These are phyloP conservation scores for Clarireedia monteithiana DNA, from an alignment of 2,329 filamentous ascomycete genomes.

Conservation along the genomic window DNA sequence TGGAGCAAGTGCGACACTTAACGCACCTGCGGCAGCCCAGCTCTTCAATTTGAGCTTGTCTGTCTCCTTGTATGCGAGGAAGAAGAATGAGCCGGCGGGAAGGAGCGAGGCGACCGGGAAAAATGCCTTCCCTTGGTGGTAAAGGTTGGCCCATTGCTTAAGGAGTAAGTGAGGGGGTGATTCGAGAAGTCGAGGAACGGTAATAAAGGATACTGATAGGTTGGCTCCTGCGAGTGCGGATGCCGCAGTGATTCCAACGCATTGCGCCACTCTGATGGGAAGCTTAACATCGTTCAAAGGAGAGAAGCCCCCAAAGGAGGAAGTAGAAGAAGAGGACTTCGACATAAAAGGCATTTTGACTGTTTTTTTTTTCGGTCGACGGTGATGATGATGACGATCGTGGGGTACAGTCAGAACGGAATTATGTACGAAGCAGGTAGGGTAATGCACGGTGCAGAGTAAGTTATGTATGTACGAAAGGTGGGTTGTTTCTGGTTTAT, in stretches of 20 bases:
- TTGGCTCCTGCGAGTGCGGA: conserved; percentile 36
- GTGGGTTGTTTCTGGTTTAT: neutral
- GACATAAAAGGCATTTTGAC: conserved; percentile 5
- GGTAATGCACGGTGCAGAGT: no score
- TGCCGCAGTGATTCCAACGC: conserved; percentile 42
- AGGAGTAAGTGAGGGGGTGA: conserved; percentile 47
- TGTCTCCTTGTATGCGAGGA: conserved; percentile 35
- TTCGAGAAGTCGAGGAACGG: conserved; percentile 46
- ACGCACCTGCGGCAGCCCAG: conserved; percentile 38
- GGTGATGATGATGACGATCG: neutral
- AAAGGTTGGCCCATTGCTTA: conserved; percentile 44
- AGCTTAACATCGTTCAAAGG: conserved; percentile 2
- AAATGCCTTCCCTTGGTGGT: conserved; percentile 30
- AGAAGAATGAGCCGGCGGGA: conserved; percentile 36
- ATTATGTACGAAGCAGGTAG: neutral
- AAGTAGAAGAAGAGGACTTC: neutral
- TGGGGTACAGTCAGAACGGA: neutral
- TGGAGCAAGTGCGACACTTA: conserved; percentile 41
- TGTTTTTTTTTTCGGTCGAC: neutral
- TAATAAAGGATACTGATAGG: conserved; percentile 35
- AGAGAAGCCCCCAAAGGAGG: neutral
- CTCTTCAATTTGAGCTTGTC: conserved; percentile 7
- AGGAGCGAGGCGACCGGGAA: conserved; percentile 35
- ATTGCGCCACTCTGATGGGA: conserved; percentile 39
- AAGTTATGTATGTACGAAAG: neutral